Conservation (phyloP, 805 yeast species). For the Candida sakaeoensis region DNA sequence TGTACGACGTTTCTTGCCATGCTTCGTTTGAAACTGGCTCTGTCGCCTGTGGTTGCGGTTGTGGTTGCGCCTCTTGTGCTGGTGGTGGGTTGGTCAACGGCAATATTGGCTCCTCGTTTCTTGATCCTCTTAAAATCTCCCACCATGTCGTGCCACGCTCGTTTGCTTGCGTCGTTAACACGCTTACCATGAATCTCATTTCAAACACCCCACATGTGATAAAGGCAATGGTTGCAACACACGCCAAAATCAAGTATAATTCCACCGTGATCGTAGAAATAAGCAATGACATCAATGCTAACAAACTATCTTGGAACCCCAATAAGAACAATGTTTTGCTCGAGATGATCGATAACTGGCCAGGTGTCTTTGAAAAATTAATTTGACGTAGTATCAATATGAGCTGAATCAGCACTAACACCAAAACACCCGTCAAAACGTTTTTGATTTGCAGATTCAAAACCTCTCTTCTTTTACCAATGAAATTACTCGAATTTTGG, state of each 20-base stretch:
- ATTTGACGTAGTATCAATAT: conserved; percentile 63
- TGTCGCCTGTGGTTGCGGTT: conserved; percentile 10
- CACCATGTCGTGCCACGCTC: conserved; percentile 65
- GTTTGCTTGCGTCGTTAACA: conserved; percentile 67
- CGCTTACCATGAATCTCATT: conserved; percentile 64
- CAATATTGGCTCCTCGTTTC: conserved; percentile 9
- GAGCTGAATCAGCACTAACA: conserved; percentile 49
- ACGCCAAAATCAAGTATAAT: conserved; percentile 62
- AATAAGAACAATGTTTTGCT: conserved; percentile 51
- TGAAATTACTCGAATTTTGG: conserved; percentile 16
- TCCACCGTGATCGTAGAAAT: conserved; percentile 52
- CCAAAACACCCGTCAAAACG: conserved; percentile 42
- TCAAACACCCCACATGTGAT: conserved; percentile 72
- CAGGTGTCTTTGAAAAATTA: conserved; percentile 71
- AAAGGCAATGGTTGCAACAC: conserved; percentile 66
- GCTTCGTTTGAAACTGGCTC: conserved; percentile 11
- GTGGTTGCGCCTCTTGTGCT: conserved; percentile 10
- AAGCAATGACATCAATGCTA: conserved; percentile 60
- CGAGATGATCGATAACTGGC: conserved; percentile 70
- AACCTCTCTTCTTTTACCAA: conserved; percentile 61
- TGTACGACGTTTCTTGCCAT: conserved; percentile 19
- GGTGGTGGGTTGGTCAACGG: conserved; percentile 11
- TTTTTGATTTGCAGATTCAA: conserved; percentile 31
- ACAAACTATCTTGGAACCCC: conserved; percentile 67
- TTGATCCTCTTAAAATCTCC: conserved; percentile 59